Evolutionary conservation across 202 grass and related monocot species (phyloP).

Genomic region (Saccharum hybrid): DNA sequence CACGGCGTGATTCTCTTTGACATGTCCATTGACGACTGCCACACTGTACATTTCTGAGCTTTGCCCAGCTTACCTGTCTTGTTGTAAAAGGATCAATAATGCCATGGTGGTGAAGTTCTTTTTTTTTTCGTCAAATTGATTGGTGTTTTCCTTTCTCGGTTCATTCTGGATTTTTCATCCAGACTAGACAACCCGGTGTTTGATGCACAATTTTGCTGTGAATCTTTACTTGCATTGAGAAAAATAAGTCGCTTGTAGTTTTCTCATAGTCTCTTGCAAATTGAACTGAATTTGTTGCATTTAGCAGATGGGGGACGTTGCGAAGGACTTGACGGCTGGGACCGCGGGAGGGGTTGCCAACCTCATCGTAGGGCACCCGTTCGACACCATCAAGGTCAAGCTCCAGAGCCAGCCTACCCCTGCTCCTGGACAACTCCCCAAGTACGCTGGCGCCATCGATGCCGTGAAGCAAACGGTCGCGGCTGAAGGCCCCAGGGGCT

Average conservation of each 20-base stretch:
- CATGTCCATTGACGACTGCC: background rate
- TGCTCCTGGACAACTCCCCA: conserved; percentile 60
- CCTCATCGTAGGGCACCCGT: conserved; percentile 70
- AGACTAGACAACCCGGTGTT: background rate
- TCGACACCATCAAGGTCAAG: conserved; percentile 86
- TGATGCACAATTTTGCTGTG: background rate
- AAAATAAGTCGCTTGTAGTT: background rate
- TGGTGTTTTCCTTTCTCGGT: background rate
- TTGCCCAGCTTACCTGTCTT: background rate
- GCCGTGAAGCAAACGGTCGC: conserved; percentile 70
- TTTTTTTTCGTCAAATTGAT: background rate
- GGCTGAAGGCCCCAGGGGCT: conserved; percentile 62
- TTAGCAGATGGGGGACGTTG: conserved; percentile 64
- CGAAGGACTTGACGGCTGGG: conserved; percentile 67
- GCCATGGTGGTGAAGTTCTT: no score
- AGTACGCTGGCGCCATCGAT: conserved; percentile 68
- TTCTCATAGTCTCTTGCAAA: background rate
- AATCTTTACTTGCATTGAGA: background rate
- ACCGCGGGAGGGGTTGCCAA: conserved; percentile 69
- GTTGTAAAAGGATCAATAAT: no score
- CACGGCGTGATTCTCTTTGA: background rate
- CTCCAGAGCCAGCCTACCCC: conserved; percentile 81
- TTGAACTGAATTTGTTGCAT: conserved; percentile 4
- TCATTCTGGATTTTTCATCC: background rate
- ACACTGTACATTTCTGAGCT: background rate